Evolutionary conservation across 2,329 filamentous ascomycete genomes (phyloP).

Genomic region (Fusarium lyarnte): DNA sequence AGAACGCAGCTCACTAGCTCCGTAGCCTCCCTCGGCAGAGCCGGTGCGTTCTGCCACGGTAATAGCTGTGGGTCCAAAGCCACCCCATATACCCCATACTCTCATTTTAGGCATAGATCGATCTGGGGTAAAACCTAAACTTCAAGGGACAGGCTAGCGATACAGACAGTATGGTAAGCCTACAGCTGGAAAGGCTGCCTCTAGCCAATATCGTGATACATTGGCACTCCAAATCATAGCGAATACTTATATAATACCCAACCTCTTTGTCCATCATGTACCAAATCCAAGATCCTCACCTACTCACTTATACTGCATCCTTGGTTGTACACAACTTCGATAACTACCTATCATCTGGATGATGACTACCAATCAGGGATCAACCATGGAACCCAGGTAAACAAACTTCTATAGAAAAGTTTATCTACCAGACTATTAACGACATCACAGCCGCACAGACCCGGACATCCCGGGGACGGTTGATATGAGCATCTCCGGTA

Average conservation of each 20-base stretch:
- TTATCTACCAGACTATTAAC: background rate
- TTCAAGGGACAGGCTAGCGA: background rate
- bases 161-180: background rate
- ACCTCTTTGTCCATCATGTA: background rate
- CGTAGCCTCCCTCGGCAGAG: background rate
- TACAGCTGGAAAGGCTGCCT: background rate
- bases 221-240: background rate
- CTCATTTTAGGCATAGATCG: background rate
- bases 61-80: background rate
- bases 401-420: too few species aligned
- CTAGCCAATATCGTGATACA: background rate
- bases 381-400: background rate
- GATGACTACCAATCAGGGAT: background rate
- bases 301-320: background rate
- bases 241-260: background rate
- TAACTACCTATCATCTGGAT: too few species aligned
- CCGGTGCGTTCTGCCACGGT: background rate
- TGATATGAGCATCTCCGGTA: background rate
- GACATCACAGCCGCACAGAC: background rate
- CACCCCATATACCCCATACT: background rate
- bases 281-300: background rate
- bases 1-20: background rate
- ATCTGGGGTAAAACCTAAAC: background rate
- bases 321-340: background rate
- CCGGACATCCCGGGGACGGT: background rate